These are phyloP conservation scores for Reutealis trisperma DNA, from an alignment of 345 rosid species.

Conservation along the genomic window DNA sequence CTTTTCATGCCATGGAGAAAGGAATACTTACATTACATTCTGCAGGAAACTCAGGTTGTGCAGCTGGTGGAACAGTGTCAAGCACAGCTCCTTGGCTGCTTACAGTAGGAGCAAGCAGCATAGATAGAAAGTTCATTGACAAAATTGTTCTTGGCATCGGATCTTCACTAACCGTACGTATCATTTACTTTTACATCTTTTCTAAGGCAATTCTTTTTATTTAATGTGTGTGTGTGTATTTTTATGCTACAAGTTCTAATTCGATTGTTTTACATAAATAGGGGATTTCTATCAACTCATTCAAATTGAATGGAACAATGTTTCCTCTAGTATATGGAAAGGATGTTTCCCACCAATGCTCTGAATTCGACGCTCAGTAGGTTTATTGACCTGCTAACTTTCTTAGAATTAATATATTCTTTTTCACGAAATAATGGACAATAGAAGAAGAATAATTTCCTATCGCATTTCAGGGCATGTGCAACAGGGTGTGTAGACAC, in stretches of 20 bases:
- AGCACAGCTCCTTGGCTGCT: slow-evolving; percentile 41
- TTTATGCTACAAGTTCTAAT: too few species aligned
- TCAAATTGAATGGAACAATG: not conserved
- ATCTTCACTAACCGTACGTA: not conserved
- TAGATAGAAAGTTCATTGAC: slow-evolving; percentile 25
- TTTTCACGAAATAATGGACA: too few species aligned
- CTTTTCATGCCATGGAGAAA: slow-evolving; percentile 34
- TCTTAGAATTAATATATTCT: too few species aligned
- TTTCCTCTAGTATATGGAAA: slow-evolving; percentile 1
- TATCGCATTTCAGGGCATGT: too few species aligned
- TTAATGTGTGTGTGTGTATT: too few species aligned
- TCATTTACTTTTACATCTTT: not conserved
- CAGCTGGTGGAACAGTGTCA: not conserved
- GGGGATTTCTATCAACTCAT: not conserved
- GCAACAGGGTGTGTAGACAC: slow-evolving; percentile 22
- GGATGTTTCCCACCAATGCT: not conserved
- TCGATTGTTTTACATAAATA: not conserved
- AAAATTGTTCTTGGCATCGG: slow-evolving; percentile 26
- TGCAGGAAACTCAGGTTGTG: slow-evolving; percentile 29
- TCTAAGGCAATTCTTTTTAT: too few species aligned
- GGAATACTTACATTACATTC: slow-evolving; percentile 32
- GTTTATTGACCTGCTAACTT: too few species aligned
- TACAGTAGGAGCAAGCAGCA: slow-evolving; percentile 35
- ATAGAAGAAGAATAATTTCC: not conserved
- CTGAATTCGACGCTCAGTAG: not conserved